A percentile compares a stretch with the other conserved stretches of the same genome.
Evolutionary conservation across 2,329 filamentous ascomycete genomes (phyloP).

Genomic region (Fusarium sp.): DNA sequence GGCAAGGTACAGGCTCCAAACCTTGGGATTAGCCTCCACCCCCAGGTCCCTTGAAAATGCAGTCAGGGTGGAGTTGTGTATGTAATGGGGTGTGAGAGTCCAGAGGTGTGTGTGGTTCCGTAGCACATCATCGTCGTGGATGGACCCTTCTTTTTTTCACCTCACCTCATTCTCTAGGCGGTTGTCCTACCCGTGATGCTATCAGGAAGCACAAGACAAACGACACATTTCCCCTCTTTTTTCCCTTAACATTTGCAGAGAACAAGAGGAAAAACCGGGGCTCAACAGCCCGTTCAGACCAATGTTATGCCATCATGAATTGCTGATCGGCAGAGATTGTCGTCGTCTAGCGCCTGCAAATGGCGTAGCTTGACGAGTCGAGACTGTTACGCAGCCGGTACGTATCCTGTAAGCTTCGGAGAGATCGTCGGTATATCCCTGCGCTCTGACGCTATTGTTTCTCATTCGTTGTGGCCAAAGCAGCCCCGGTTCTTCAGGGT

Average conservation of each 20-base stretch:
- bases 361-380: conserved; percentile 42
- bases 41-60: conserved; percentile 41
- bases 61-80: conserved; percentile 24
- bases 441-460: conserved; percentile 12
- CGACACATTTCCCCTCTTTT: not conserved
- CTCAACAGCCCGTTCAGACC: conserved; percentile 31
- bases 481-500: conserved; percentile 42
- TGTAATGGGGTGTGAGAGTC: conserved; percentile 25
- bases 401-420: conserved; percentile 34
- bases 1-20: conserved; percentile 21
- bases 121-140: conserved; percentile 33
- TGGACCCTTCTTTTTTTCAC: conserved; percentile 39
- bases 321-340: conserved; percentile 45
- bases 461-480: conserved; percentile 19
- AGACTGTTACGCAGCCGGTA: conserved; percentile 7
- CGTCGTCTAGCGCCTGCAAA: conserved; percentile 41
- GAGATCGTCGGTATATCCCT: conserved; percentile 33
- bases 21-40: conserved; percentile 30
- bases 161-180: not conserved
- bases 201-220: conserved; percentile 27
- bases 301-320: conserved; percentile 32
- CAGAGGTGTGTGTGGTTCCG: conserved; percentile 23
- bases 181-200: conserved; percentile 26
- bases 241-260: not conserved
- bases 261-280: conserved; percentile 19